Conservation (phyloP, 495 filamentous ascomycete genomes). For the Lepidopterella palustris region DNA sequence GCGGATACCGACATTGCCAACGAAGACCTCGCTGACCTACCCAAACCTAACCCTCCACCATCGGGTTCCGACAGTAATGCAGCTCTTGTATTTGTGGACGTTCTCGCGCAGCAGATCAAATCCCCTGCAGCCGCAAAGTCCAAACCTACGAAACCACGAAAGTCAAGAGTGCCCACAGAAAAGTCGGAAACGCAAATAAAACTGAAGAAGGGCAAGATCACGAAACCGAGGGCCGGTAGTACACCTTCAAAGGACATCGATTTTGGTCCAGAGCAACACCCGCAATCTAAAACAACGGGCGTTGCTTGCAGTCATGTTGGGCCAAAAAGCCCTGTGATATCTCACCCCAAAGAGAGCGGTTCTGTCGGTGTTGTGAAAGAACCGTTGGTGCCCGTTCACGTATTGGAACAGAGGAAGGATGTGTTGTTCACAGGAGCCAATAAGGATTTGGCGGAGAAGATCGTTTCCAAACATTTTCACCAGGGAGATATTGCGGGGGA, state of each 20-base stretch:
- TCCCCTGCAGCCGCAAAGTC: not conserved
- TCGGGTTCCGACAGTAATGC: not conserved
- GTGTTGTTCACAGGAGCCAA: no score
- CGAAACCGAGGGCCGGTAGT: constrained; percentile 12
- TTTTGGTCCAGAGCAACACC: not conserved
- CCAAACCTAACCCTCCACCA: not conserved
- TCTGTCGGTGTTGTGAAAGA: no score
- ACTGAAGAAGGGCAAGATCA: constrained; percentile 23
- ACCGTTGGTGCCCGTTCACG: no score
- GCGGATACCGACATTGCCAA: not conserved
- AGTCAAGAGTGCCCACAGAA: constrained; percentile 24
- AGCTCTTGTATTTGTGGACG: no score
- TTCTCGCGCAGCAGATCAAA: no score
- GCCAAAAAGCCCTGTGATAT: no score
- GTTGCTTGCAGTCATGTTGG: no score
- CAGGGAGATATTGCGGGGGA: not conserved
- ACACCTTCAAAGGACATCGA: not conserved
- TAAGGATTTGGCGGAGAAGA: not conserved
- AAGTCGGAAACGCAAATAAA: constrained; percentile 16
- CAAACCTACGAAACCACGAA: constrained; percentile 11
- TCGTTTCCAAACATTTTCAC: not conserved
- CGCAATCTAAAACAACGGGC: constrained; percentile 7
- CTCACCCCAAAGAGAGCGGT: no score
- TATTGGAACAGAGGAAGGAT: no score
- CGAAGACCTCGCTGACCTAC: not conserved